Base-by-base conservation (phyloP, 768 basidiomycete species). In the Gymnopilus junonius region DNA sequence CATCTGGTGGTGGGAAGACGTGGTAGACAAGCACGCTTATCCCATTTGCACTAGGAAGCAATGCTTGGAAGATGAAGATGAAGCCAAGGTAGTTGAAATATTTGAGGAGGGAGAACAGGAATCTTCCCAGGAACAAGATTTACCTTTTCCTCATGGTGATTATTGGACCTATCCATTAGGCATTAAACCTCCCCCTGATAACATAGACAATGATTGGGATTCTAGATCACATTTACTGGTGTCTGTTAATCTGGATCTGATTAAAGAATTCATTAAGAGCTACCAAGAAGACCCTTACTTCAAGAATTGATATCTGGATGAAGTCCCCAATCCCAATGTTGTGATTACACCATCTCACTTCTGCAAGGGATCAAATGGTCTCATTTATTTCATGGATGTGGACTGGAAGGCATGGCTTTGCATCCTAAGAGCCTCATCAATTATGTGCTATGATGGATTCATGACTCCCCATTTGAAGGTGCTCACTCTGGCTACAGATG, bases 361-460 rank as follows among this genome's bases (percentile, higher is more conserved):
- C 64, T 48, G n/a, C 53, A n/a, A 50, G n/a, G 59, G 54, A 6
- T 20, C 8, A 1, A 39, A 65, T n/a, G 60, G 64, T 4, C 43
- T 69, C 1, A 54, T 69, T 2, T 71, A 69, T 45, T 71, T 66
- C 53, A 12, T 62, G 0, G 70, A 71, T 43, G 65, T 69, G 1
- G 69, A 71, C 35, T 69, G 67, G 65, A 64, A 59, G 10, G 12
- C 61, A 32, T 5, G 66, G n/a, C 61, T 71, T 0, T 70, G 71
- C 39, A 67, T 72, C 71, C 71, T 3, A 34, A 45, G 29, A 34
- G 45, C 21, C 6, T 25, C 23, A 31, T 59, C 23, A 45, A 45
- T 8, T 50, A 37, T 12, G 51, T 64, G 4, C 51, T 65, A 1
- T 15, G 43, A 29, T 65, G 59, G 59, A 69, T 67, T 7, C 70